These are phyloP conservation scores for Prunus kanzakura DNA, from an alignment of 306 rosid species.

Conservation along the genomic window DNA sequence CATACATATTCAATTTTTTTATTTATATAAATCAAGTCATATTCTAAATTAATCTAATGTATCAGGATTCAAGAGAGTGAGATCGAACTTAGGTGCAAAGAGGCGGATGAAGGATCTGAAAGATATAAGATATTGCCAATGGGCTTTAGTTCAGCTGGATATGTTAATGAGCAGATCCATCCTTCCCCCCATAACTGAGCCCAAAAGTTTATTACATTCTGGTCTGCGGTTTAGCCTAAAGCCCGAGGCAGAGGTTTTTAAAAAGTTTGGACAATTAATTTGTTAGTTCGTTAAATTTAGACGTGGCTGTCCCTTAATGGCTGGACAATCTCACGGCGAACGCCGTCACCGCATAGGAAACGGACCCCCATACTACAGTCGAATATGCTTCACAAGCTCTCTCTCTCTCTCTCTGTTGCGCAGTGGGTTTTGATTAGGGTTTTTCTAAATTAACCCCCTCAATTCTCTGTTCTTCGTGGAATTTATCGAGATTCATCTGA, in stretches of 20 bases:
- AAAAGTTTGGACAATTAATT: background rate
- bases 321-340: background rate
- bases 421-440: slow-evolving; percentile 12
- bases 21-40: too few species aligned
- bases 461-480: background rate
- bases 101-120: too few species aligned
- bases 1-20: too few species aligned
- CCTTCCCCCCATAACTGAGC: background rate
- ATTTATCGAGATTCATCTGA: background rate
- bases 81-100: too few species aligned
- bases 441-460: slow-evolving; percentile 8
- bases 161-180: background rate
- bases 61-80: too few species aligned
- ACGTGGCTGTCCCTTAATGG: background rate
- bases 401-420: background rate
- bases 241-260: background rate
- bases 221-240: background rate
- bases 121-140: too few species aligned
- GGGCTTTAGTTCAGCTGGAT: too few species aligned
- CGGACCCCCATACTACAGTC: too few species aligned
- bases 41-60: too few species aligned
- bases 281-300: background rate
- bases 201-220: background rate
- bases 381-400: background rate
- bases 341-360: background rate